Conservation (phyloP, 306 rosid genomes). For the Astragalus glycyphyllos region DNA sequence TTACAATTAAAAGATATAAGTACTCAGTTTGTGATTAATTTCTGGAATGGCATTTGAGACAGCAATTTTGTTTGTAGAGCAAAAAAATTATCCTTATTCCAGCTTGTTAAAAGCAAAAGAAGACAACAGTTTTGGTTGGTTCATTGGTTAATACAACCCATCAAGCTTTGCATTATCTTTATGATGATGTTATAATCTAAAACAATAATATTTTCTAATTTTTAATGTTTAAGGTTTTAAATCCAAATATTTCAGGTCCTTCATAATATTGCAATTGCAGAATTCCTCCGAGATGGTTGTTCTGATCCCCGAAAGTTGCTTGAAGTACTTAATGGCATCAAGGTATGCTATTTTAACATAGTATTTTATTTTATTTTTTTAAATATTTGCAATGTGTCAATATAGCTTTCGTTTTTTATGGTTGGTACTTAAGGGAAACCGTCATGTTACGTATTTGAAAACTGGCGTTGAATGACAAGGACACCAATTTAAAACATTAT, state of each 20-base stretch:
- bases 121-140: slow-evolving; percentile 17
- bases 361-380: not conserved
- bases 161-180: slow-evolving; percentile 1
- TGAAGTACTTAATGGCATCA: slow-evolving; percentile 73
- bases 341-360: slow-evolving; percentile 60
- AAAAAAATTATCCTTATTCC: slow-evolving; percentile 31
- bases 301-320: slow-evolving; percentile 87
- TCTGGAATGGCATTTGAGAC: slow-evolving; percentile 27
- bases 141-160: slow-evolving; percentile 6
- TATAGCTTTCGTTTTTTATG: slow-evolving; percentile 17
- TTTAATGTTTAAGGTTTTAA: slow-evolving; percentile 22
- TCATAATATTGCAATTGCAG: slow-evolving; percentile 88
- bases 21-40: slow-evolving; percentile 4
- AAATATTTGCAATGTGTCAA: slow-evolving; percentile 11
- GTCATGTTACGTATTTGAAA: slow-evolving; percentile 25
- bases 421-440: slow-evolving; percentile 22
- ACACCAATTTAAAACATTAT: slow-evolving; percentile 9
- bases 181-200: slow-evolving; percentile 2
- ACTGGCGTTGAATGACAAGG: slow-evolving; percentile 29
- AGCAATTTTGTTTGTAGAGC: slow-evolving; percentile 12
- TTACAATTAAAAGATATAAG: not conserved
- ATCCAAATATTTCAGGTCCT: slow-evolving; percentile 65
- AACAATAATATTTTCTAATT: slow-evolving; percentile 9
- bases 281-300: slow-evolving; percentile 82
- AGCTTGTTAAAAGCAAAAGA: slow-evolving; percentile 14